phyloP scores from a whole-genome alignment of 768 basidiomycete species.

The Podaxis carcinomalis region DNA sequence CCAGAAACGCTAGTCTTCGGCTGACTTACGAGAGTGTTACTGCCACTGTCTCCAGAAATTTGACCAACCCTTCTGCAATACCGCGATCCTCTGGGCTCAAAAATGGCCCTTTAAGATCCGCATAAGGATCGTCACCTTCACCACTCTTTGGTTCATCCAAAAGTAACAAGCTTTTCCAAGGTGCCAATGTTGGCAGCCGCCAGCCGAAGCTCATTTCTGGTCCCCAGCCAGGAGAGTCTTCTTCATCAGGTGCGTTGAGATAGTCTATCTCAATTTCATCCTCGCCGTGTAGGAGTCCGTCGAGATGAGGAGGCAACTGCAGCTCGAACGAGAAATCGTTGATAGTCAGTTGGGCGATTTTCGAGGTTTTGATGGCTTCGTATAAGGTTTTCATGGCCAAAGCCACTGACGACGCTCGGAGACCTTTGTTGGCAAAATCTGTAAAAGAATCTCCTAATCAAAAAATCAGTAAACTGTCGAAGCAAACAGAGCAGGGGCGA shows the following conservation, averaged over 20 bases:
- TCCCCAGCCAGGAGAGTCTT: slow-evolving; percentile 56
- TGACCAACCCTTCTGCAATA: slow-evolving; percentile 66
- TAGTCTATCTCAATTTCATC: slow-evolving; percentile 54
- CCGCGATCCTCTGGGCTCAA: slow-evolving; percentile 60
- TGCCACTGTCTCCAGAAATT: slow-evolving; percentile 70
- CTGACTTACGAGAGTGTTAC: slow-evolving; percentile 73
- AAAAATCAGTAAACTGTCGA: slow-evolving; percentile 3
- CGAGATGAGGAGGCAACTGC: slow-evolving; percentile 80
- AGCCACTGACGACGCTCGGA: slow-evolving; percentile 67
- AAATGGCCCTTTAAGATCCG: slow-evolving; percentile 55
- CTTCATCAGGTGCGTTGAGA: slow-evolving; percentile 46
- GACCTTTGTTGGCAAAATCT: slow-evolving; percentile 51
- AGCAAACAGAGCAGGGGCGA: slow-evolving; percentile 7
- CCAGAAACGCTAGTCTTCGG: neutral
- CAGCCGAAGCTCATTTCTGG: slow-evolving; percentile 67
- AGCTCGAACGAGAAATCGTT: slow-evolving; percentile 79
- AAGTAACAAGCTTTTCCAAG: slow-evolving; percentile 90
- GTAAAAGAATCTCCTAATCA: slow-evolving; percentile 55
- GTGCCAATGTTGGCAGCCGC: slow-evolving; percentile 68
- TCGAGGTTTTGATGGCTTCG: slow-evolving; percentile 69
- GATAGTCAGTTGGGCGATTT: slow-evolving; percentile 75
- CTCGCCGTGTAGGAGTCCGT: slow-evolving; percentile 63
- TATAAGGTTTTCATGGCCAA: slow-evolving; percentile 77
- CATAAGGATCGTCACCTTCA: slow-evolving; percentile 49
- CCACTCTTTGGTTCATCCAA: slow-evolving; percentile 48